A percentile compares a stretch with the other conserved stretches of the same genome.
phyloP scores from a whole-genome alignment of 208 protist genomes.

The Leptomonas seymouri region DNA sequence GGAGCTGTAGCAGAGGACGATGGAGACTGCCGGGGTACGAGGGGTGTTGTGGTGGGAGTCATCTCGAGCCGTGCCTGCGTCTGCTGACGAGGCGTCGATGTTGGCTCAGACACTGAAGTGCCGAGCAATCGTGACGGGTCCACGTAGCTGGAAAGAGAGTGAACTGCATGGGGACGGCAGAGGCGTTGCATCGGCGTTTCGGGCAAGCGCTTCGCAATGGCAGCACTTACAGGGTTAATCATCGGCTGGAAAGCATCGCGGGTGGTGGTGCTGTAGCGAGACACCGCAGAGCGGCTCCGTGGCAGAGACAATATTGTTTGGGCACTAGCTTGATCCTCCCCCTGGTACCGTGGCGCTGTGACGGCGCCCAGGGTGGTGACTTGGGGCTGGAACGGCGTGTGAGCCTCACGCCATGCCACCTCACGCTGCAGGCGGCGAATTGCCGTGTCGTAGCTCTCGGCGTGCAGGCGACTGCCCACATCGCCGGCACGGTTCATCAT shows the following conservation, averaged over 20 bases:
- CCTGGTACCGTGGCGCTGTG: constrained; percentile 34
- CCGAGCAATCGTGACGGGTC: neutral
- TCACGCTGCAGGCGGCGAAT: constrained; percentile 49
- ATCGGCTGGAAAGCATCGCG: constrained; percentile 38
- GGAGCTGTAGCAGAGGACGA: neutral
- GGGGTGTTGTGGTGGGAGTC: neutral
- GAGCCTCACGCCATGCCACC: constrained; percentile 19
- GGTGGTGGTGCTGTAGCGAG: neutral
- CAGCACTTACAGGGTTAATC: constrained; percentile 75
- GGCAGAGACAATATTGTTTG: neutral
- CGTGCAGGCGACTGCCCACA: constrained; percentile 60
- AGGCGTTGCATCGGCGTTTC: constrained; percentile 61
- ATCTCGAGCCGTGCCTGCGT: constrained; percentile 6
- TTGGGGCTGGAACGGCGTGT: constrained; percentile 45
- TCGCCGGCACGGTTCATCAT: constrained; percentile 41
- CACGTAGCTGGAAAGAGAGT: constrained; percentile 30
- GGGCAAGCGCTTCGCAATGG: constrained; percentile 57
- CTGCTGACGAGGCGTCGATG: neutral
- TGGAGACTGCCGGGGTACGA: neutral
- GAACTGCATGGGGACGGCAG: constrained; percentile 22
- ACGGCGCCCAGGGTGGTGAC: constrained; percentile 49
- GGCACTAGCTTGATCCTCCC: neutral
- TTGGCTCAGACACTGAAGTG: neutral
- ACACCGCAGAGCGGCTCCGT: neutral
- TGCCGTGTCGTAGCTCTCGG: constrained; percentile 42